A percentile compares a stretch with the other conserved stretches of the same genome.
Conservation (phyloP, 1,284 basidiomycete genomes). For the Fomitopsis betulina region DNA sequence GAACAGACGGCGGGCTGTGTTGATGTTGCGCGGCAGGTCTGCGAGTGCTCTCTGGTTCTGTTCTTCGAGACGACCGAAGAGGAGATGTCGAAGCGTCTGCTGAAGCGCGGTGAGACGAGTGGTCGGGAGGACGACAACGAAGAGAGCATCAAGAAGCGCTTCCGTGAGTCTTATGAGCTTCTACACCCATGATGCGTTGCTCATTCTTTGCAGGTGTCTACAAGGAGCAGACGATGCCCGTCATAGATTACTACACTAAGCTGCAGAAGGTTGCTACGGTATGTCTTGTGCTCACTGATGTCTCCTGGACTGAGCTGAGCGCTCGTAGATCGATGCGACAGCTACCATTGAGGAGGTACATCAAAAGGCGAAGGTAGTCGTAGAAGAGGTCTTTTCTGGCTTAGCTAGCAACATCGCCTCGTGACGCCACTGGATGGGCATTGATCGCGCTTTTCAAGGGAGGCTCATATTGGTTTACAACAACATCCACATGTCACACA, state of each 20-base stretch:
- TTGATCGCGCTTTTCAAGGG: neutral
- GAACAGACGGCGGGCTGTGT: neutral
- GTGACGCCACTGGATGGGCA: constrained; percentile 3
- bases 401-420: constrained; percentile 23
- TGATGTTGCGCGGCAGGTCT: constrained; percentile 51
- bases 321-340: constrained; percentile 71
- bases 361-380: constrained; percentile 49
- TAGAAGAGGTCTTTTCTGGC: constrained; percentile 38
- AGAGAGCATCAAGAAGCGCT: constrained; percentile 96
- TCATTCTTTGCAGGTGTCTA: constrained; percentile 66
- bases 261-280: constrained; percentile 80
- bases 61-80: constrained; percentile 91
- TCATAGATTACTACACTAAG: constrained; percentile 82
- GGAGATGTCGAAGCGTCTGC: constrained; percentile 82
- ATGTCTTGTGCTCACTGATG: constrained; percentile 20
- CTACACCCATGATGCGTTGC: neutral
- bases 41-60: constrained; percentile 75
- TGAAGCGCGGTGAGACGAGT: constrained; percentile 91
- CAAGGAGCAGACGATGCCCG: constrained; percentile 91
- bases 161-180: constrained; percentile 54
- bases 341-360: constrained; percentile 75
- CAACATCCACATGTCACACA: neutral
- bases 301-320: neutral
- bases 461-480: neutral
- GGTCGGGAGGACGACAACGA: constrained; percentile 95